Conservation (phyloP, 106 monocot genomes). For the Xerophyta viscosa region DNA sequence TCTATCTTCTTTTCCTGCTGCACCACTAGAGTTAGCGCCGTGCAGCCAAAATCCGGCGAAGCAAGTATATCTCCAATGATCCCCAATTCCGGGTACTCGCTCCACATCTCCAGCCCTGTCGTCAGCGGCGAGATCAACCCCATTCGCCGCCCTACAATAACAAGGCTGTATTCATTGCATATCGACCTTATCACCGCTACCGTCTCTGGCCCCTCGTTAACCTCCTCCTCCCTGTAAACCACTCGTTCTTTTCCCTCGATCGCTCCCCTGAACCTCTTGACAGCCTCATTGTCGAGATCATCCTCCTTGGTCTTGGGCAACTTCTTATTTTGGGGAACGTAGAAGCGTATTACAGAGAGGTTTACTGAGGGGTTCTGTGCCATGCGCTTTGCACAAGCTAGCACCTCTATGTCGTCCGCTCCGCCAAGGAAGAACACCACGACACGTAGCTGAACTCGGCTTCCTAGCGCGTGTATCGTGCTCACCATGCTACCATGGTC, state of each 20-base stretch:
- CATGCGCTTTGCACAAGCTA: neutral
- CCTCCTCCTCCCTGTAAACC: constrained; percentile 13
- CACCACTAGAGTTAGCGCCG: neutral
- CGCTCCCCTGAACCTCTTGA: neutral
- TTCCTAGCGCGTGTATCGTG: too few species aligned
- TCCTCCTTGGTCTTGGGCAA: neutral
- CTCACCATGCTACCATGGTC: neutral
- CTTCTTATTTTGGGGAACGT: neutral
- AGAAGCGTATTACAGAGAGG: neutral
- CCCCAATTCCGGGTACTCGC: neutral
- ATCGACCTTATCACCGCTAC: constrained; percentile 7
- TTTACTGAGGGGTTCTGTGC: neutral
- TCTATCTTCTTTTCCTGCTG: too few species aligned
- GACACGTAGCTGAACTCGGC: too few species aligned
- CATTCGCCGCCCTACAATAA: neutral
- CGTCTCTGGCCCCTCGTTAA: constrained; percentile 15
- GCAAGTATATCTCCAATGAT: neutral
- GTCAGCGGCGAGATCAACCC: neutral
- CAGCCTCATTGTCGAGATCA: neutral
- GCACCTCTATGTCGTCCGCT: neutral
- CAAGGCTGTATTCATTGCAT: constrained; percentile 8
- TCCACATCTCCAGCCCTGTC: neutral
- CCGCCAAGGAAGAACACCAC: neutral
- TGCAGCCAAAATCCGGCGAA: neutral
- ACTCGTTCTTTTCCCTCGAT: neutral